phyloP scores from a whole-genome alignment of 1,139 yeast genomes.

The Geotrichum candidum region DNA sequence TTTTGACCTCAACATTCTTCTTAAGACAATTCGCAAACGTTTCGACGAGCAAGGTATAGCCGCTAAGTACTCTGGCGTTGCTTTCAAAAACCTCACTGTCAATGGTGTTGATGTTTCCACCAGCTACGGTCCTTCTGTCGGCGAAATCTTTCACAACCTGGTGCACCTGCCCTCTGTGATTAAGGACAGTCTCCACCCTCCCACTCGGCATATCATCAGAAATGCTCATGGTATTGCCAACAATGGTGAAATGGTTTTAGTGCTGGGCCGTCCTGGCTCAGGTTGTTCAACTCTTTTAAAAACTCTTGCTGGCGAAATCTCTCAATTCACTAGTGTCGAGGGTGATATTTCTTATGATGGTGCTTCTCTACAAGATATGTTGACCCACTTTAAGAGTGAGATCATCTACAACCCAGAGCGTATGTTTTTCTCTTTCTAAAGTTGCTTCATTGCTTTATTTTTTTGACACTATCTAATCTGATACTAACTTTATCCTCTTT shows the following conservation, averaged over 20 bases:
- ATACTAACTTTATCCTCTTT: slow-evolving; percentile 60
- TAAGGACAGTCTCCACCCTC: slow-evolving; percentile 18
- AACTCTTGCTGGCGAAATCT: slow-evolving; percentile 47
- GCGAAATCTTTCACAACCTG: slow-evolving; percentile 38
- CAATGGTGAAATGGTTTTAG: slow-evolving; percentile 52
- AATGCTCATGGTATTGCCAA: slow-evolving; percentile 19
- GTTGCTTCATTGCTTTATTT: slow-evolving; percentile 35
- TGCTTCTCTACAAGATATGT: slow-evolving; percentile 43
- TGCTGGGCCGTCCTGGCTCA: slow-evolving; percentile 58
- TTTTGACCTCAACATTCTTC: slow-evolving; percentile 39
- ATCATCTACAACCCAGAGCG: slow-evolving; percentile 52
- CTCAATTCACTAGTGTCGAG: slow-evolving; percentile 34
- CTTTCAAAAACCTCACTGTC: slow-evolving; percentile 43
- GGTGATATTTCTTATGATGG: slow-evolving; percentile 49
- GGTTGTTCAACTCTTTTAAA: slow-evolving; percentile 57
- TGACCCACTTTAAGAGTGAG: slow-evolving; percentile 42
- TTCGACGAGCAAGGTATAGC: slow-evolving; percentile 42
- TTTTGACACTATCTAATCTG: slow-evolving; percentile 48
- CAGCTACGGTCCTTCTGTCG: slow-evolving; percentile 47
- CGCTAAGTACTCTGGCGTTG: slow-evolving; percentile 46
- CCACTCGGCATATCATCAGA: slow-evolving; percentile 14
- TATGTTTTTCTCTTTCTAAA: slow-evolving; percentile 24
- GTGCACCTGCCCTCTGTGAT: slow-evolving; percentile 30
- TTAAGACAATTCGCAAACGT: slow-evolving; percentile 32
- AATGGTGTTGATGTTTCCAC: slow-evolving; percentile 49